Conservation (phyloP, 2,329 filamentous ascomycete species). For the Fusarium odoratissimum region DNA sequence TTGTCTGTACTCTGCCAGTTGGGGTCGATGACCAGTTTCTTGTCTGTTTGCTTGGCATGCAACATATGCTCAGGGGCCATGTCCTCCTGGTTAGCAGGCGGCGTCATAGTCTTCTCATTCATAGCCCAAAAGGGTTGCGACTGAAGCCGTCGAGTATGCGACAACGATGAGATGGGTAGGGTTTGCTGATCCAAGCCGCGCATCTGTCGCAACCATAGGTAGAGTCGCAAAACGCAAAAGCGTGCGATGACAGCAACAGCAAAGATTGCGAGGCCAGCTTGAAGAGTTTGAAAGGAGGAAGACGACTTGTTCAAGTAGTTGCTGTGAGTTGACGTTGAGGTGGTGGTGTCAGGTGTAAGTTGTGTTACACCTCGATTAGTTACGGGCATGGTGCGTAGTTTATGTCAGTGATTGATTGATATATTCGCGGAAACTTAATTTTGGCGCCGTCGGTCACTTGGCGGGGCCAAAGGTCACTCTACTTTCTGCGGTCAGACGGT, state of each 20-base stretch:
- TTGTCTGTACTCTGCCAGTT: slow-evolving; percentile 44
- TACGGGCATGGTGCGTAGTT: slow-evolving; percentile 45
- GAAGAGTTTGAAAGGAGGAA: slow-evolving; percentile 46
- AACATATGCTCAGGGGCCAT: slow-evolving; percentile 8
- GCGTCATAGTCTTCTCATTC: slow-evolving; percentile 42
- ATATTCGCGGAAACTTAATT: slow-evolving; percentile 45
- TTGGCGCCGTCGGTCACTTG: slow-evolving; percentile 47
- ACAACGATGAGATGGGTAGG: slow-evolving; percentile 27
- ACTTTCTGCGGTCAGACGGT: slow-evolving; percentile 51
- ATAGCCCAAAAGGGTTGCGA: slow-evolving; percentile 41
- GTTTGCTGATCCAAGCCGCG: slow-evolving; percentile 41
- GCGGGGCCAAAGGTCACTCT: slow-evolving; percentile 50
- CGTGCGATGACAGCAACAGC: slow-evolving; percentile 51
- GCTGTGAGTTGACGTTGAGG: slow-evolving; percentile 37
- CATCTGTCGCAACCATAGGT: slow-evolving; percentile 45
- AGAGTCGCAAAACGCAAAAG: slow-evolving; percentile 44
- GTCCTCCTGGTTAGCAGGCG: slow-evolving; percentile 10
- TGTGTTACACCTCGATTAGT: slow-evolving; percentile 49
- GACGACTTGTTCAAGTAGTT: slow-evolving; percentile 49
- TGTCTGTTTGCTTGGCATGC: slow-evolving; percentile 20
- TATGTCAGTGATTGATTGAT: slow-evolving; percentile 43
- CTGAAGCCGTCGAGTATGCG: slow-evolving; percentile 33
- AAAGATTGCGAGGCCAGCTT: slow-evolving; percentile 49
- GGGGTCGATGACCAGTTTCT: slow-evolving; percentile 43
- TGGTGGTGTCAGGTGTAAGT: slow-evolving; percentile 47